Percentiles rank a stretch among this genome's conserved stretches.
Evolutionary conservation across 2,329 filamentous ascomycete genomes (phyloP).

Genomic region (Metarhizium brunneum): DNA sequence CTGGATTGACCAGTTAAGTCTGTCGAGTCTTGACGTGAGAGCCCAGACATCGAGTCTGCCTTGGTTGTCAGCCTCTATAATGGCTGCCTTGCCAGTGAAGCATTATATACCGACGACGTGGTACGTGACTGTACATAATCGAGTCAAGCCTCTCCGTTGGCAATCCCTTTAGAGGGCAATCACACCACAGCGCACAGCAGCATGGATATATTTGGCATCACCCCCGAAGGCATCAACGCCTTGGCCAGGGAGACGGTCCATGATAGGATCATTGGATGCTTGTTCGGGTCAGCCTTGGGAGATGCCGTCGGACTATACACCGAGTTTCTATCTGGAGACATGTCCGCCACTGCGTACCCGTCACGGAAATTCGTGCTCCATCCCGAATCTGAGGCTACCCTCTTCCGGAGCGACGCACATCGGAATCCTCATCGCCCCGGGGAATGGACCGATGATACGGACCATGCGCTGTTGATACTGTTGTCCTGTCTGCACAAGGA

Average conservation of each 20-base stretch:
- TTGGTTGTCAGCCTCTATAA: too few relatives aligned
- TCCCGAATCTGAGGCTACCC: slow-evolving; percentile 25
- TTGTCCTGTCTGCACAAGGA: slow-evolving; percentile 37
- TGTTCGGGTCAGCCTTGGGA: slow-evolving; percentile 42
- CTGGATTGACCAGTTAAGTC: too few relatives aligned
- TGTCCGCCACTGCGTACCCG: slow-evolving; percentile 26
- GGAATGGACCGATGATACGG: slow-evolving; percentile 47
- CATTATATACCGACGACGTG: too few relatives aligned
- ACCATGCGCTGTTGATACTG: slow-evolving; percentile 40
- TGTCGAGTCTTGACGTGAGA: too few relatives aligned
- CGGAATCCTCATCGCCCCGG: slow-evolving; percentile 30
- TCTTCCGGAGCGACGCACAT: slow-evolving; percentile 34
- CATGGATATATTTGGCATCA: slow-evolving; percentile 4
- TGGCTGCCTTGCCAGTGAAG: too few relatives aligned
- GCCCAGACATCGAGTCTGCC: too few relatives aligned
- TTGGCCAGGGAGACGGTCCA: slow-evolving; percentile 16
- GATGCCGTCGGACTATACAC: slow-evolving; percentile 47
- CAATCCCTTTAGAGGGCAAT: too few relatives aligned
- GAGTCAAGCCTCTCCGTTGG: too few relatives aligned
- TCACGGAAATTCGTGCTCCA: slow-evolving; percentile 28
- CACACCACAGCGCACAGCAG: too few relatives aligned
- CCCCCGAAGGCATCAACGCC: slow-evolving; percentile 8
- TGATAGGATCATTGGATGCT: slow-evolving; percentile 16
- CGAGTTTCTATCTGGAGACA: slow-evolving; percentile 34
- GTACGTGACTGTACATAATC: too few relatives aligned